Evolutionary conservation across 768 basidiomycete genomes (phyloP), one percentile per base, ranked within the genome.

Genomic region (Mrakia hoshinonis): DNA sequence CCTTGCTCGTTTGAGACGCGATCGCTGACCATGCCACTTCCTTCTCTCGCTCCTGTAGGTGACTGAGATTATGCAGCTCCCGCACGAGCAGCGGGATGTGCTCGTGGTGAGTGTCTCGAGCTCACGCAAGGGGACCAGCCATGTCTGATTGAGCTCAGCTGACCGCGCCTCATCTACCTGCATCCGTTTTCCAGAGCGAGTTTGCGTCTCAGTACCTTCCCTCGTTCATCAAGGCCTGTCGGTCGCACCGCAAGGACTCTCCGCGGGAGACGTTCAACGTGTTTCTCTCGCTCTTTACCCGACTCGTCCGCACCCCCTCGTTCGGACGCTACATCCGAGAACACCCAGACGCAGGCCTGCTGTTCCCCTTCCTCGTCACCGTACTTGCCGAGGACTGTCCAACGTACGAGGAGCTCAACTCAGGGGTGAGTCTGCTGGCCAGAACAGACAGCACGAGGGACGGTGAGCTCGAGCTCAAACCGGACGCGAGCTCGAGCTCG

Each of bases 211-310:
- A 61, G 22, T 61, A 61, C 58, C 58, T 61, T 2, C 58, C 58
- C 22, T 61, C 58, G 36, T 61, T 61, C 58, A 61, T 61, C 58
- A 61, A 61, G 36, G 58, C 58, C 2, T 61, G 58, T 22, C 58
- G 58, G n/a, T 61, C 58, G n/a, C 58, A 61, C 22, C 58, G 58
- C 18, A 61, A 38, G 58, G 58, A 61, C 20, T 61, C 58, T 31
- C 58, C 58, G 3, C 31, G 22, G 22, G 58, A 61, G 36, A 38
- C 34, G 13, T 61, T 61, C 58, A 61, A 61, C 58, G 36, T 61
- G 13, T 61, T 61, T 20, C 58, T 61, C 22, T 36, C 34, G 7
- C 36, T 61, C 36, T 39, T 39, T 31, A 36, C 31, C 20, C 31
- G 58, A 11, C 58, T 61, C 34, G 58, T 61, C 20, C 36, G 58